Evolutionary conservation across 2,329 filamentous ascomycete species (phyloP), one percentile per base, ranked within the genome.

Genomic region (Epichloe brachyelytri): DNA sequence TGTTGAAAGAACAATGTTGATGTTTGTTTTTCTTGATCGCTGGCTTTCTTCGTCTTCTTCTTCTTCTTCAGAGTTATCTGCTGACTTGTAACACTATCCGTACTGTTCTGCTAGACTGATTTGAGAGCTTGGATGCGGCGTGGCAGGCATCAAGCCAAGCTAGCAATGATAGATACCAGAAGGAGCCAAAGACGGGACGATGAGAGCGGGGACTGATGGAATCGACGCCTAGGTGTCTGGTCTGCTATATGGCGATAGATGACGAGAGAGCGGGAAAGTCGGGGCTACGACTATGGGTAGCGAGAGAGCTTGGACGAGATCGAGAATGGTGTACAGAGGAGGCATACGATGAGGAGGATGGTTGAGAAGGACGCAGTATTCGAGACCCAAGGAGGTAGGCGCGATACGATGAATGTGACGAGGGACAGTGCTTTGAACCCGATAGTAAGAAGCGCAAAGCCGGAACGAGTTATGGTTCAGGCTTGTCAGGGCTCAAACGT

Each of bases 221-320:
- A 37, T 44, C 43, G 47, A 40, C 41, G 30, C 37, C 26, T 40
- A 41, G 51, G 47, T 50, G 30, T 36, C 17, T n/a, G 37, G n/a
- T 39, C 30, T 38, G 20, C 26, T 48, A 48, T 36, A 43, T 52
- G 51, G 37, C 19, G 46, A 41, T 44, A 45, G 46, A 50, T 52
- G 37, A 51, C 41, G 43, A 22, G 44, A 17, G 22, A 47, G n/a
- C 26, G 41, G 43, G 46, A 19, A 46, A 40, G 38, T 22, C 34
- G 43, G 15, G 19, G 43, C 26, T 6, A 41, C 38, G 39, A 44
- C 39, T 14, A 17, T 33, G 38, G 30, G 43, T 22, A 20, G 17
- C 41, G 34, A 22, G 43, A 30, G 37, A 49, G 43, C 14, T 41
- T 50, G 36, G n/a, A 20, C 4, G 19, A n/a, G 22, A 40, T 39